Evolutionary conservation across 139 green algal genomes (phyloP).

Genomic region (Eudorina sp.): DNA sequence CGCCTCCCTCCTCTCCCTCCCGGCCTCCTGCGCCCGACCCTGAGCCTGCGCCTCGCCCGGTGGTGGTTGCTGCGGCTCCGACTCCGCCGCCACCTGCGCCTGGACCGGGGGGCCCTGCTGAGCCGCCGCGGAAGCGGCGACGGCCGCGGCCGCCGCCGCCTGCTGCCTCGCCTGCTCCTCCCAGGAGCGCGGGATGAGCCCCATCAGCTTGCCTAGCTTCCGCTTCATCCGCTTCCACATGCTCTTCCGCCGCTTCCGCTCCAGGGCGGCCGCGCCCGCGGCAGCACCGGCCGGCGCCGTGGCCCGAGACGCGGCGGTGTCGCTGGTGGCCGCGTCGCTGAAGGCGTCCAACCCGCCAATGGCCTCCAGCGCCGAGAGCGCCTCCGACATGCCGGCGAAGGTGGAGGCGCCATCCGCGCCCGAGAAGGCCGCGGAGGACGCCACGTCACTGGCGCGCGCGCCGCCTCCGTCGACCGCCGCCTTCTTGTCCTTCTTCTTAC

Average conservation of each 20-base stretch:
- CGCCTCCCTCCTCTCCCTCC: neutral
- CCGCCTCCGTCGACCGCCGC: neutral
- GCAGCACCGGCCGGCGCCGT: neutral
- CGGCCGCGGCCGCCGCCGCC: neutral
- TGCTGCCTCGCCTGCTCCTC: slow-evolving; percentile 14
- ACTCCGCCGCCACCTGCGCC: neutral
- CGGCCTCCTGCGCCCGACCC: too few relatives aligned
- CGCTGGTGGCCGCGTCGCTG: neutral
- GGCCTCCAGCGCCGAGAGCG: slow-evolving; percentile 10
- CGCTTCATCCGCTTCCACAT: slow-evolving; percentile 37
- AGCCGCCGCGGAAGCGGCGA: neutral
- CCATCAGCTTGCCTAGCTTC: slow-evolving; percentile 34
- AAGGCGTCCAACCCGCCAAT: neutral
- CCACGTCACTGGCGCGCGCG: neutral
- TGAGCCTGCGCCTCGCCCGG: neutral
- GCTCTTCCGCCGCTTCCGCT: slow-evolving; percentile 6
- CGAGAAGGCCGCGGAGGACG: neutral
- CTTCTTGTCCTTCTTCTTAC: neutral
- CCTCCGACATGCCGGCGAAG: neutral
- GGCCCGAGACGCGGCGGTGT: neutral
- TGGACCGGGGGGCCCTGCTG: too few relatives aligned
- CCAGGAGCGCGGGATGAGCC: slow-evolving; percentile 22
- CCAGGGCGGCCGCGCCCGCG: neutral
- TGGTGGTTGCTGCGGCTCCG: neutral
- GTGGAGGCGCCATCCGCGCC: neutral